Evolutionary conservation across 2,329 filamentous ascomycete genomes (phyloP).

Genomic region (Sarocladiaceae sp.): DNA sequence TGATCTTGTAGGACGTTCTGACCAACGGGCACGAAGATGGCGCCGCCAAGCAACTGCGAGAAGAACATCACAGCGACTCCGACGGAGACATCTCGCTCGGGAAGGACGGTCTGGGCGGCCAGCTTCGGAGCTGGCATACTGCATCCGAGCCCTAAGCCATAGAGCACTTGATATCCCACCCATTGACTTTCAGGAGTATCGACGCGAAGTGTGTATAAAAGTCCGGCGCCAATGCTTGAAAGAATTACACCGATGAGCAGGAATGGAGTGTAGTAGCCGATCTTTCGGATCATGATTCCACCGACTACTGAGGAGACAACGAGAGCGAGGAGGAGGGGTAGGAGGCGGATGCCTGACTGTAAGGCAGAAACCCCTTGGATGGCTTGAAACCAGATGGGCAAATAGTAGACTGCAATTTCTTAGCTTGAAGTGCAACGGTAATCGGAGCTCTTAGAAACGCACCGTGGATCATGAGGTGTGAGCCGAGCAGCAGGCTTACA

Average conservation of each 20-base stretch:
- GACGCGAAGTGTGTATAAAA: constrained; percentile 34
- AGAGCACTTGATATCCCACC: constrained; percentile 32
- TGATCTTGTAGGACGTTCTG: too few relatives aligned
- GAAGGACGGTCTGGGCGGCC: constrained; percentile 40
- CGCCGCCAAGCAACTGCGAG: constrained; percentile 35
- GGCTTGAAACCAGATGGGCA: constrained; percentile 49
- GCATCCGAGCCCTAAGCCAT: constrained; percentile 38
- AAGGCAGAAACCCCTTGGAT: constrained; percentile 29
- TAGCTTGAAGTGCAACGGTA: constrained; percentile 28
- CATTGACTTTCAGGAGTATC: constrained; percentile 17
- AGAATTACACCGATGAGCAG: constrained; percentile 30
- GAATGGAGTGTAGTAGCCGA: constrained; percentile 39
- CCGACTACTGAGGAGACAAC: constrained; percentile 23
- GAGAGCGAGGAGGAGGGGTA: constrained; percentile 24
- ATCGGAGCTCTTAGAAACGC: constrained; percentile 19
- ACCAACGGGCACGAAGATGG: constrained; percentile 46
- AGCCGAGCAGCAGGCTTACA: constrained; percentile 20
- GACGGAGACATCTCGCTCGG: constrained; percentile 36
- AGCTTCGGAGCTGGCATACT: constrained; percentile 40
- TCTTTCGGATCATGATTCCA: constrained; percentile 19
- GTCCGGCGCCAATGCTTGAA: constrained; percentile 30
- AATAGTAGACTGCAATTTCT: constrained; percentile 37
- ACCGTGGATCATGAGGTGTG: constrained; percentile 24
- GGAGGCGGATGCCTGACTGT: constrained; percentile 21
- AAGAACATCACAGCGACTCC: constrained; percentile 44